Evolutionary conservation across 1,284 basidiomycete species (phyloP), one percentile per base, ranked within the genome.

Genomic region (Stygiomarasmius scandens): DNA sequence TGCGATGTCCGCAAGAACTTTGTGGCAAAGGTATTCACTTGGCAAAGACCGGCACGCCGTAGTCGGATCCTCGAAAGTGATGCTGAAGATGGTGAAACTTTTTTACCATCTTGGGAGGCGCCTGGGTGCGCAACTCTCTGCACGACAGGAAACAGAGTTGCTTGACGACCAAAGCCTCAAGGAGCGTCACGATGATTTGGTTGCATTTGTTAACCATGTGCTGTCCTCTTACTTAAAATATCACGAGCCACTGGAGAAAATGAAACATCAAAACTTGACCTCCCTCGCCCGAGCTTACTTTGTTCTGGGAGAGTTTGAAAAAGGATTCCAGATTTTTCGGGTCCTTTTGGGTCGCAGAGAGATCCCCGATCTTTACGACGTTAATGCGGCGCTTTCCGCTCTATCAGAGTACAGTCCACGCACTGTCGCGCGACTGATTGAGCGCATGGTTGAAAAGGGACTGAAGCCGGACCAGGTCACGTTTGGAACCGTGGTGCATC

Each of bases 221-320:
- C 63, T 87, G 48, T 61, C 63, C 14, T 72, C 73, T 47, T 90
- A 77, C 67, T 69, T 65, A 24, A 52, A 65, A 29, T 65, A 68
- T 44, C 77, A 83, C 64, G 64, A 71, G 34, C 82, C 86, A 3
- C 64, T 89, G 46, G 59, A 69, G 19, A 52, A 69, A n/a, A 82
- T 83, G 1, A 63, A 70, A 44, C 86, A 86, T 68, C 70, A 68
- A 56, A 72, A 76, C 55, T 66, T 90, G 56, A 89, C 82, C 54
- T 80, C 86, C 11, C 73, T 86, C 41, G 85, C 86, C 2, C 79
- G 86, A 59, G 84, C 80, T 20, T 79, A 80, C 66, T 84, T 88
- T 63, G 75, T 87, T 58, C 68, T 85, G 23, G 85, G 82, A n/a
- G 67, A 77, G 50, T 68, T 78, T 61, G 51, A 64, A 41, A 72